Base-by-base conservation (phyloP, 2,329 filamentous ascomycete species). In the Ceratocystis cacaofunesta region DNA sequence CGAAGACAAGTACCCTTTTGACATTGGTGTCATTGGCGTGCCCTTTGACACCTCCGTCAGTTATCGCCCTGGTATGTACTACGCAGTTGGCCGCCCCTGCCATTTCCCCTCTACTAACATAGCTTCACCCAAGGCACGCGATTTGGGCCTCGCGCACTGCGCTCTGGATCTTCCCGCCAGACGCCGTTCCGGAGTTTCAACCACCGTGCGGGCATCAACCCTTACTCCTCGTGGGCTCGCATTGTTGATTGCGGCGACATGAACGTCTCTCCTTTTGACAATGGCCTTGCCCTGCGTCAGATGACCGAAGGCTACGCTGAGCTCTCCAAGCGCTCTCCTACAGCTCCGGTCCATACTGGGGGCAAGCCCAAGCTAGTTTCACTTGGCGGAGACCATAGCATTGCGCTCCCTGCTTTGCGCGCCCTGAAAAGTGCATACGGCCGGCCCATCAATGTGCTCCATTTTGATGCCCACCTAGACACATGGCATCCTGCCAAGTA, bases 161-260 rank as follows among this genome's bases (percentile, higher is more conserved):
- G 92, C 65, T 86, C 89, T 48, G 91, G 90, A 50, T 92, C 89
- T 41, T 81, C 86, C 6, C 85, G 91, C 22, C 91, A 96, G 76
- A 90, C 87, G 15, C 82, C 85, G 2, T 89, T 88, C 74, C 84
- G 90, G 52, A 88, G 87, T 72, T 77, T 88, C 81, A 96, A 96
- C 75, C 83, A 88, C 1, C 85, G 90, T 25, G 90, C 90, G 1
- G 82, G 81, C 48, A 81, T 96, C 69, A 96, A 96, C 74, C 90
- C 92, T 0, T 96, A 94, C 76, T 78, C 79, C 50, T 87, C 82
- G 65, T 92, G 88, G 87, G 88, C 89, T 0, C 84, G 78, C 48
- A 84, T 96, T 67, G 78, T 92, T 62, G 92, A 96, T 78, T 96
- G 92, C 74, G 92, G 92, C 60, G 92, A 96, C 73, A 90, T 96